These are phyloP conservation scores for Dorcoceras hygrometricum DNA, from an alignment of 257 asterid species.

Conservation along the genomic window DNA sequence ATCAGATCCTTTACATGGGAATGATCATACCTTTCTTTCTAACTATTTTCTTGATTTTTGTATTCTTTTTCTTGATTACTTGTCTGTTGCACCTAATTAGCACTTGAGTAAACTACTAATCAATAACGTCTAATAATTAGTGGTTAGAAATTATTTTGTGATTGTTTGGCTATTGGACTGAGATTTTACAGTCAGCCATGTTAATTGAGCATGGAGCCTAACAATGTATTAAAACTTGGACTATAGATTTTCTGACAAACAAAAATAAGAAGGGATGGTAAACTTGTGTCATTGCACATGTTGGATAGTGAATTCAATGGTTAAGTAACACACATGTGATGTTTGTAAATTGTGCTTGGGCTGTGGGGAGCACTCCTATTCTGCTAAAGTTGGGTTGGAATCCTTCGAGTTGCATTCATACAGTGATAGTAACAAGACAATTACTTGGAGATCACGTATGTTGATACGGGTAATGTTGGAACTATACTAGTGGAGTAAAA, in stretches of 20 bases:
- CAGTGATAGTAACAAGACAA: background rate
- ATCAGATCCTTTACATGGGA: background rate
- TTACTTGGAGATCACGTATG: background rate
- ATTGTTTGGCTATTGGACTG: background rate
- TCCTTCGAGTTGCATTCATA: background rate
- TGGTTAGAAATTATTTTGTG: background rate
- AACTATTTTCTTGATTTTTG: slow-evolving; percentile 11
- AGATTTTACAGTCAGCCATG: background rate
- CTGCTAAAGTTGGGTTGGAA: background rate
- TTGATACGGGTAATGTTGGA: background rate
- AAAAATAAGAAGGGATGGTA: background rate
- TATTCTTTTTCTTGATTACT: background rate
- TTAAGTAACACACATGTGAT: background rate
- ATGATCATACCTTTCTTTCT: background rate
- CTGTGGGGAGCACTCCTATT: background rate
- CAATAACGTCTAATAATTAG: background rate
- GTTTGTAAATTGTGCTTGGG: background rate
- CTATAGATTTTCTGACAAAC: background rate
- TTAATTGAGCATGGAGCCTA: background rate
- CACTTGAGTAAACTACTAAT: background rate
- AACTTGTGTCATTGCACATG: background rate
- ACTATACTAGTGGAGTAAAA: slow-evolving; percentile 24
- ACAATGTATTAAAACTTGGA: too few relatives aligned
- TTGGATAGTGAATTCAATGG: background rate
- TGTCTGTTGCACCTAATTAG: background rate